phyloP scores from a whole-genome alignment of 2,329 filamentous ascomycete genomes.

The Penicillium sp. region DNA sequence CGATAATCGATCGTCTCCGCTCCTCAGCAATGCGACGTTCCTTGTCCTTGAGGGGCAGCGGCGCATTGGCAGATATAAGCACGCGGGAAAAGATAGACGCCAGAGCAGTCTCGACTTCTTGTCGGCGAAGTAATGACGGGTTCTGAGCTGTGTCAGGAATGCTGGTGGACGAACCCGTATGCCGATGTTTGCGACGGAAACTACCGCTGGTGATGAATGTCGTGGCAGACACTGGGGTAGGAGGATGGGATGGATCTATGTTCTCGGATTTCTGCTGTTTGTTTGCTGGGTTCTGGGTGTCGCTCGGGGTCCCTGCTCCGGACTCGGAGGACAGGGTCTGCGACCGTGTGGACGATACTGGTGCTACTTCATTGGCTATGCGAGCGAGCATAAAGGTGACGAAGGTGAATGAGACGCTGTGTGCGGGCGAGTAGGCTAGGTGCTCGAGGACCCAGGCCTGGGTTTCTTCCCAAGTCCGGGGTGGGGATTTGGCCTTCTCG shows the following conservation, averaged over 20 bases:
- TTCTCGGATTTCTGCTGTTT: conserved; percentile 5
- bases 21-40: conserved; percentile 61
- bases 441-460: conserved; percentile 67
- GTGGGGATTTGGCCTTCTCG: conserved; percentile 49
- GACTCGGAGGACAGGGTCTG: neutral
- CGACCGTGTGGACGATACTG: conserved; percentile 30
- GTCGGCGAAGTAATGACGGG: conserved; percentile 52
- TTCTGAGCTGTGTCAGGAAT: conserved; percentile 20
- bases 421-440: conserved; percentile 65
- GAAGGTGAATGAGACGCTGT: conserved; percentile 88
- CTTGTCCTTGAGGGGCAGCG: conserved; percentile 48
- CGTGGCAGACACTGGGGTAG: conserved; percentile 23
- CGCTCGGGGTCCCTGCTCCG: conserved; percentile 3
- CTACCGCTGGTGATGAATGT: conserved; percentile 31
- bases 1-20: conserved; percentile 62
- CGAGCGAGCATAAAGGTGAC: conserved; percentile 70
- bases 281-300: conserved; percentile 2
- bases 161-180: conserved; percentile 28
- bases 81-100: conserved; percentile 63
- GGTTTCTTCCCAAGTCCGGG: conserved; percentile 52
- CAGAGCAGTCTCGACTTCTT: conserved; percentile 58
- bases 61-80: conserved; percentile 53
- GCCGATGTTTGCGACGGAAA: conserved; percentile 30
- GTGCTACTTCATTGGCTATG: conserved; percentile 54
- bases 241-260: conserved; percentile 9